Conservation (phyloP, 306 rosid species). For the Vicia faba region DNA sequence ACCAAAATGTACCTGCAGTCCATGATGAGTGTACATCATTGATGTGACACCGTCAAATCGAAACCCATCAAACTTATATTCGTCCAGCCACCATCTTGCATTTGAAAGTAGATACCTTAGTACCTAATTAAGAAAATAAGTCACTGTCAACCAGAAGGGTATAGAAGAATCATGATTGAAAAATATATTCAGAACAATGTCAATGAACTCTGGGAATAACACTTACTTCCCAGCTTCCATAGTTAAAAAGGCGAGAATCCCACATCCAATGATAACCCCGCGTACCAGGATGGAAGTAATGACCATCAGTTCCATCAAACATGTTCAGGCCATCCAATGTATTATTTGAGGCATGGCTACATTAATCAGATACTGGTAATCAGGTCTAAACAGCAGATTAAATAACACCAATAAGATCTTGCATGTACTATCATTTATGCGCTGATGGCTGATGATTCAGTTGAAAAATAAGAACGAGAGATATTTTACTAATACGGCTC, state of each 20-base stretch:
- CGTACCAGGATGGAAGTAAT: slow-evolving; percentile 92
- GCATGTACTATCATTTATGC: slow-evolving; percentile 28
- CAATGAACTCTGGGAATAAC: slow-evolving; percentile 27
- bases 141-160: slow-evolving; percentile 15
- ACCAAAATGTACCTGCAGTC: slow-evolving; percentile 63
- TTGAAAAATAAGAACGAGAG: slow-evolving; percentile 13
- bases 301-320: slow-evolving; percentile 97
- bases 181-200: slow-evolving; percentile 13
- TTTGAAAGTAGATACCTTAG: slow-evolving; percentile 89
- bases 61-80: slow-evolving; percentile 94
- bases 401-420: slow-evolving; percentile 29
- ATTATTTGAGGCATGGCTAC: slow-evolving; percentile 91
- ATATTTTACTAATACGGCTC: background rate
- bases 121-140: slow-evolving; percentile 59
- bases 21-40: slow-evolving; percentile 99
- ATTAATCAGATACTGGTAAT: slow-evolving; percentile 38
- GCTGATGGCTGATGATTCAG: slow-evolving; percentile 16
- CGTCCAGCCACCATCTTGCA: slow-evolving; percentile 99
- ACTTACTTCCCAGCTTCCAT: slow-evolving; percentile 99
- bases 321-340: slow-evolving; percentile 92
- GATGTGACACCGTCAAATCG: slow-evolving; percentile 98
- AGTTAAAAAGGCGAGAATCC: slow-evolving; percentile 99
- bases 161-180: slow-evolving; percentile 28
- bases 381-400: slow-evolving; percentile 37
- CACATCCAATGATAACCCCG: slow-evolving; percentile 99